Base-by-base conservation (phyloP, 306 rosid genomes). In the Dalbergia cultrata region DNA sequence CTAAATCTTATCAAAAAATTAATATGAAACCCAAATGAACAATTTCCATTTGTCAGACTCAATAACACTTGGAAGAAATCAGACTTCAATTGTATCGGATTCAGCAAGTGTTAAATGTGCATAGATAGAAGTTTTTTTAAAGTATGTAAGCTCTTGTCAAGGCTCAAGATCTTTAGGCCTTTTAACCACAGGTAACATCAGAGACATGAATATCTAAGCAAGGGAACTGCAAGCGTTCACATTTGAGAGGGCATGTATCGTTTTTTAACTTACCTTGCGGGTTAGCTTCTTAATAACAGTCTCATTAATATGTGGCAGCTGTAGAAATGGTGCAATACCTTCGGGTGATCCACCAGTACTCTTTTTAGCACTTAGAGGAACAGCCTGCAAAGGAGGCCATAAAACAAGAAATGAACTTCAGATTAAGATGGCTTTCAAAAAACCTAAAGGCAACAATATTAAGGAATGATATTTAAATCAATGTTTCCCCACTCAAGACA, bases 241-340 rank as follows among this genome's bases (percentile, higher is more conserved):
- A 41, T 26, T 81, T 60, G 69, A 67, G 19, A 56, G 47, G 52
- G 52, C 62, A 41, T 17, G 72, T 17, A 71, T 45, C 70, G 22
- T 54, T 65, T 37, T 72, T 61, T 53, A 41, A 45, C 72, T 67
- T 84, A 96, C 99, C 96, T 93, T 96, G 83, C 99, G 96, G 68
- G 94, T 90, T 77, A 96, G 91, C 91, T 96, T 96, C 84, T 93
- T 96, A 57, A 91, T 80, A 64, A 90, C 91, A 33, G 90, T 84
- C 88, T 96, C 99, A 58, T 83, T 93, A 72, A 93, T 86, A 89
- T 96, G 99, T 4, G 98, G 99, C 83, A 96, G 81, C 97, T 96
- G 98, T 79, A 96, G 84, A 88, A 96, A 96, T 17, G 98, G 97
- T 74, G 99, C 99, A 88, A 79, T 88, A 77, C 99, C 99, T 87